Percentiles rank a stretch among this genome's conserved stretches.
Conservation (phyloP, 805 yeast genomes). For the Pichia thaimueangensis region DNA sequence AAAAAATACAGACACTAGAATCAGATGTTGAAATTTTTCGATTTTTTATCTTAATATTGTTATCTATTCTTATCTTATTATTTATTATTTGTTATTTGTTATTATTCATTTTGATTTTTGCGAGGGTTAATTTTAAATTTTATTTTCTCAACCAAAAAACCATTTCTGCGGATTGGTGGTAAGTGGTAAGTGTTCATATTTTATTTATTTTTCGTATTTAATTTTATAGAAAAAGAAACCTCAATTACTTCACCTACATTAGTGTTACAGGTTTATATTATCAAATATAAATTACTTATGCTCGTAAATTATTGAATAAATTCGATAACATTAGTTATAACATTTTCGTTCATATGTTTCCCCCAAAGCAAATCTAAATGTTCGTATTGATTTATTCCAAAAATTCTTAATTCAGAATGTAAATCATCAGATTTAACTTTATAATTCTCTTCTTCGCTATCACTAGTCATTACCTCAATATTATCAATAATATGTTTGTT, state of each 20-base stretch:
- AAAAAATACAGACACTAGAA: no score
- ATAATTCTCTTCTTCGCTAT: not conserved
- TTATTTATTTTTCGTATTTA: not conserved
- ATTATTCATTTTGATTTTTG: not conserved
- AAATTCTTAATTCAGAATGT: constrained; percentile 19
- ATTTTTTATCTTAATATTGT: not conserved
- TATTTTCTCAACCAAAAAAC: no score
- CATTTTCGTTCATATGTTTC: constrained; percentile 46
- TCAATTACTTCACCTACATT: no score
- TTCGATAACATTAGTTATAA: constrained; percentile 36
- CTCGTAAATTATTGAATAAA: constrained; percentile 14
- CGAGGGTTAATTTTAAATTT: no score
- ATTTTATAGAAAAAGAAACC: no score
- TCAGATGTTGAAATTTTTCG: no score
- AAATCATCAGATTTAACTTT: constrained; percentile 1
- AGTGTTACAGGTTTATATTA: no score
- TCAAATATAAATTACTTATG: not conserved
- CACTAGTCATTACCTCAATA: not conserved
- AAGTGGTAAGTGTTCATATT: not conserved
- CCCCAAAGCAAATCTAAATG: constrained; percentile 96
- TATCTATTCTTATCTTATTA: no score
- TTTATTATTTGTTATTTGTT: not conserved
- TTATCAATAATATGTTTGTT: constrained; percentile 2
- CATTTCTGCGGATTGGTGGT: not conserved
- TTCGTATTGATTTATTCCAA: constrained; percentile 66